Evolutionary conservation across 352 stramenopile species (phyloP), one percentile per base, ranked within the genome.

Genomic region (Pythium sp.): DNA sequence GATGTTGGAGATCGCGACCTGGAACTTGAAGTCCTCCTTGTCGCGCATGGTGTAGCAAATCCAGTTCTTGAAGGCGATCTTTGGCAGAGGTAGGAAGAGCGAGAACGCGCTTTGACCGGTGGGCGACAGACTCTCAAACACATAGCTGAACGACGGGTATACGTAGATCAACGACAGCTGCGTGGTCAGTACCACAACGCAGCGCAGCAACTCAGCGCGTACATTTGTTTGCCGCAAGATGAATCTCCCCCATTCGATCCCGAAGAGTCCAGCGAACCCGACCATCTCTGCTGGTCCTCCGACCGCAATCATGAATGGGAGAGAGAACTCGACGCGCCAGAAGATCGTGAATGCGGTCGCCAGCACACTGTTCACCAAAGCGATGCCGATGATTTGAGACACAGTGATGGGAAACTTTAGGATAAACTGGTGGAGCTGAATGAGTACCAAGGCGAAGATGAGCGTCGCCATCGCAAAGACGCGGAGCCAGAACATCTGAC

Each of bases 1-100:
- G 7, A 84, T 72, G 26, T 84, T 87, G 62, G 86, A 86, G 18
- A 87, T 77, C 3, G 80, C 73, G 0, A 71, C 66, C 60, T 87
- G 73, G 1, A 79, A 73, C 22, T 81, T 77, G 12, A 72, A 56
- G 41, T 80, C 73, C 26, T 78, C 66, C 5, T 5, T 22, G 55
- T 59, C 14, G n/a, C 30, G 56, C 14, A 69, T 11, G 14, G 43
- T 11, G 22, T 53, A 69, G 26, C 38, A 46, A 9, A 64, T 28
- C 3, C 47, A 20, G 46, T 69, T 69, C 56, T 69, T 69, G n/a
- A 30, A 26, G 8, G 22, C n/a, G 6, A 80, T 32, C 30, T 84
- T 83, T 11, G 54, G 28, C 26, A 74, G n/a, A 1, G 70, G 67
- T 3, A 84, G 68, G 20, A 78, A 47, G 20, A 78, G 55, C 36